Percentiles rank a stretch among this genome's conserved stretches.
These are phyloP conservation scores for Epithemia pelagica DNA, from an alignment of 108 stramenopile genomes.

Conservation along the genomic window DNA sequence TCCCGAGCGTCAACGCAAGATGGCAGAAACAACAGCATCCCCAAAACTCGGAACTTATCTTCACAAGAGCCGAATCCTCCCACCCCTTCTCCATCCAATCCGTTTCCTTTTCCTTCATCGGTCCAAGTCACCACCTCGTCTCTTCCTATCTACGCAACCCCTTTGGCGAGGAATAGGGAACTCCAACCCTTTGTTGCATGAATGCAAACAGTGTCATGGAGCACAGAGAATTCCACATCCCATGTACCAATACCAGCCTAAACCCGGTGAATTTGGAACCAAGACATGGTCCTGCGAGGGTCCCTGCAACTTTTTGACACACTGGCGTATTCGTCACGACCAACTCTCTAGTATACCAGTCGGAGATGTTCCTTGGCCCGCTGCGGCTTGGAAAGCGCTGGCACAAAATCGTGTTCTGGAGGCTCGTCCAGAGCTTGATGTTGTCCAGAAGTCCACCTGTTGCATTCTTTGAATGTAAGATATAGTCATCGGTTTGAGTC, in stretches of 20 bases:
- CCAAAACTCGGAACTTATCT: too few species aligned
- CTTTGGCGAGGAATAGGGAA: too few species aligned
- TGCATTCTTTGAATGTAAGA: not conserved
- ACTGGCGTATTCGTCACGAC: conserved; percentile 14
- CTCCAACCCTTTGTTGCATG: conserved; percentile 12
- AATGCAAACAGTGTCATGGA: conserved; percentile 18
- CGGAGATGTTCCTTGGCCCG: conserved; percentile 8
- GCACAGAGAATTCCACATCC: conserved; percentile 28
- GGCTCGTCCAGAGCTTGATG: not conserved
- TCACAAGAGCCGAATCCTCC: too few species aligned
- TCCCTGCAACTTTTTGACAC: conserved; percentile 10
- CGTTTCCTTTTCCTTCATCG: too few species aligned
- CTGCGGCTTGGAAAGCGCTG: not conserved
- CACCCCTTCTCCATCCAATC: too few species aligned
- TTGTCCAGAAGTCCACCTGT: not conserved
- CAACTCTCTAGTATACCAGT: conserved; percentile 7
- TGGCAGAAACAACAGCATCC: too few species aligned
- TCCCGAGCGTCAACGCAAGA: too few species aligned
- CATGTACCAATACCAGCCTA: conserved; percentile 25
- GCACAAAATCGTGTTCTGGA: not conserved
- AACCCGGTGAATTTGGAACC: conserved; percentile 10
- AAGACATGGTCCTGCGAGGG: conserved; percentile 23
- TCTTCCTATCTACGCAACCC: too few species aligned
- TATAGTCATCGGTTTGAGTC: too few species aligned
- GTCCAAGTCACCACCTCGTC: too few species aligned